Base-by-base conservation (phyloP, 2,329 filamentous ascomycete genomes). In the Aspergillus spinulosporus region DNA sequence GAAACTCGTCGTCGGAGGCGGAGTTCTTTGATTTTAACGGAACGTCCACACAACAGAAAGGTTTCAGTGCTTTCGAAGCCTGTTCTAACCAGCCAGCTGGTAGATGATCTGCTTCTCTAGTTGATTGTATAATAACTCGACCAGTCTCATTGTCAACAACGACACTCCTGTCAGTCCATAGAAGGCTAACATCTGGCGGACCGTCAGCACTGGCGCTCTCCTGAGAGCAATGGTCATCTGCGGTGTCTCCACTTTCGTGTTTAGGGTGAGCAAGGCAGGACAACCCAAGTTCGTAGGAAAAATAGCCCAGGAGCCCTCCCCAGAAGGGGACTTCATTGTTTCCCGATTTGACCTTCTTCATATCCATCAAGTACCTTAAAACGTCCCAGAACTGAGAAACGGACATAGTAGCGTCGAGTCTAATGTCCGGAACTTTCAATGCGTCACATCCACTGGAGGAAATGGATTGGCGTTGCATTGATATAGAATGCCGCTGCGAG, bases 251-350 rank as follows among this genome's bases (percentile, higher is more conserved):
- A 32, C 74, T 64, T 1, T 72, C 61, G 21, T 88, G 54, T 47
- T 68, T 67, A 3, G 69, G 65, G 47, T 71, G 72, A 86, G 85
- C 14, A 80, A 84, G 61, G 48, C 71, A 67, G 4, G 71, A 77
- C 1, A 95, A 76, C 0, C 90, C 90, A 68, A 92, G 84, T 71
- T 96, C 92, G 59, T 96, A 96, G 0, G 89, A 91, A 49, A 91
- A 82, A 66, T 88, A 95, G 0, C 92, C 92, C 74, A 96, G 84
- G 57, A 96, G 86, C 0, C 92, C 92, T 50, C 90, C 92, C 73
- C 89, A 85, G 68, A 96, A 96, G 0, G 89, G 78, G 15, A 76
- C 66, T 1, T 72, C 60, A 3, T 49, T 40, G 59, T 70, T 67
- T 1, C 74, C 74, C 14, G 62, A 64, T 14, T 62, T 58, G 7